Base-by-base conservation (phyloP, 352 stramenopile species). In the Aphanomyces astaci region DNA sequence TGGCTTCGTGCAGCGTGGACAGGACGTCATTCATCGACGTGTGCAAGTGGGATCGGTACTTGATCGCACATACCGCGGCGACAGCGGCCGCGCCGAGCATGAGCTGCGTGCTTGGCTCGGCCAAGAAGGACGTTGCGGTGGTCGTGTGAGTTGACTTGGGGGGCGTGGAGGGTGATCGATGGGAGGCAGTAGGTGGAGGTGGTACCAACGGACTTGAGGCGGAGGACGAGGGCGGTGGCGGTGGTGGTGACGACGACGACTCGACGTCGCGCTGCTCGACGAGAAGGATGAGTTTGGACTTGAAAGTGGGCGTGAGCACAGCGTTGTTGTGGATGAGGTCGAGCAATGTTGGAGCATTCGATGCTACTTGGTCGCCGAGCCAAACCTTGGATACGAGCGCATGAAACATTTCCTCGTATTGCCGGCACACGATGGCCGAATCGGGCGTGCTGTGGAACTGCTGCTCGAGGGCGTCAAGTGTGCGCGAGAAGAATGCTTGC, bases 1-100 rank as follows among this genome's bases (percentile, higher is more conserved):
- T 68, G 31, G 55, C 49, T 10, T 68, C 62, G 11, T 32, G 22
- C 2, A 68, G 33, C 31, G 62, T 52, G 17, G 49, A 19, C n/a
- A 68, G 5, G 48, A 68, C 27, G 22, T 68, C 62, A 28, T 40
- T 22, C 0, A 48, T 27, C 13, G 62, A 68, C 31, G 62, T 52
- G 25, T 68, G 39, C 19, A 68, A 19, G 4, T 68, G 62, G n/a
- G 62, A 68, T 25, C 62, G 62, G 62, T 68, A 68, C 17, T 68
- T 68, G 48, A 60, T 52, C 15, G 62, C 62, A 24, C 62, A 68
- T 25, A 68, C 62, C 1, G 62, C 62, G 3, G 48, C 62, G 17
- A 68, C 31, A n/a, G 62, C 62, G 10, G 49, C 62, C 15, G 62
- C 62, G 4, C 62, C 62, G 30, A 68, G 36, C 43, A 68, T 59